Conservation (phyloP, 192 early-diverging fungal genomes). For the Coemansia sp. region DNA sequence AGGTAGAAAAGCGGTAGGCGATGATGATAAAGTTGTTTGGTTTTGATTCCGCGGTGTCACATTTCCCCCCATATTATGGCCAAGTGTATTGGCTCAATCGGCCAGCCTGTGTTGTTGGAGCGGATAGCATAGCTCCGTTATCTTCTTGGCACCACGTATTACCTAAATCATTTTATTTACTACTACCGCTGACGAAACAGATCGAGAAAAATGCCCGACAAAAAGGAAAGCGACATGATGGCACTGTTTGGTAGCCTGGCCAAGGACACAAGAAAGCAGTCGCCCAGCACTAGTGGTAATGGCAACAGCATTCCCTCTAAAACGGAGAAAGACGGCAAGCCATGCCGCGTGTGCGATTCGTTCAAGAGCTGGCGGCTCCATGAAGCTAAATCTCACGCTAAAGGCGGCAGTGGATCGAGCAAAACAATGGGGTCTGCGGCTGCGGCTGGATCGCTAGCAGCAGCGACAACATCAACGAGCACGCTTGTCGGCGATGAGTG, state of each 20-base stretch:
- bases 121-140: no score
- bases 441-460: constrained; percentile 16
- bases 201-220: constrained; percentile 14
- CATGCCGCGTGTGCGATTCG: constrained; percentile 77
- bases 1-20: background rate
- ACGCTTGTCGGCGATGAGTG: constrained; percentile 57
- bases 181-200: background rate
- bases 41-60: no score
- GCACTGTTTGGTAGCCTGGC: constrained; percentile 9
- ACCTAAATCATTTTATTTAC: no score
- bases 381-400: constrained; percentile 52
- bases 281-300: background rate
- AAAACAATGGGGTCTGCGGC: constrained; percentile 21
- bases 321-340: constrained; percentile 58
- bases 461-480: constrained; percentile 14
- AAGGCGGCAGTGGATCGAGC: background rate
- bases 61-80: no score
- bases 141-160: no score
- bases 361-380: constrained; percentile 67
- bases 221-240: constrained; percentile 11
- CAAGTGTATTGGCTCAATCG: no score
- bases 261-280: constrained; percentile 5
- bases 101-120: no score
- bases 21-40: no score
- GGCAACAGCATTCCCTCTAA: background rate